A percentile compares a stretch with the other conserved stretches of the same genome.
These are phyloP conservation scores for Glonium stellatum DNA, from an alignment of 495 filamentous ascomycete species.

Conservation along the genomic window DNA sequence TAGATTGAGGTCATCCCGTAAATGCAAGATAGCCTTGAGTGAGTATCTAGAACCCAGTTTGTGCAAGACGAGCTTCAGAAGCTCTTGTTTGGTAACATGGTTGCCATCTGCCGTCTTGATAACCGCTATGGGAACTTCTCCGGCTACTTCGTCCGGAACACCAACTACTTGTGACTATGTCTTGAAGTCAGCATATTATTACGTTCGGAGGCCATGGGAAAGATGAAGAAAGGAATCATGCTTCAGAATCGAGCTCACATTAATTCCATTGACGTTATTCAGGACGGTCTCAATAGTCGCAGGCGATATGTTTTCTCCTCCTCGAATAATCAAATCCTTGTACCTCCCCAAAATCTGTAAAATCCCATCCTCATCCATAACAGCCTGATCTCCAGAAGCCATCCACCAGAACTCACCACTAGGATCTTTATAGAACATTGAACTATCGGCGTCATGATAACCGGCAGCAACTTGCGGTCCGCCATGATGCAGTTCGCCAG, in stretches of 20 bases:
- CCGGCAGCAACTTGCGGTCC: conserved; percentile 29
- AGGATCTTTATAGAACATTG: conserved; percentile 36
- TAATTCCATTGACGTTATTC: neutral
- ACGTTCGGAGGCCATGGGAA: too few relatives aligned
- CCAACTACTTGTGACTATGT: conserved; percentile 35
- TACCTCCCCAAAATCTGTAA: conserved; percentile 41
- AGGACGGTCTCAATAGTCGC: conserved; percentile 34
- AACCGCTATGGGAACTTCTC: conserved; percentile 40
- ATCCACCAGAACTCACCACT: conserved; percentile 33
- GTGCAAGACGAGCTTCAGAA: conserved; percentile 9
- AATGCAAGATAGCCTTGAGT: conserved; percentile 32
- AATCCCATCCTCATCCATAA: conserved; percentile 35
- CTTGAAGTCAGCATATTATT: neutral
- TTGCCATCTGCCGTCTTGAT: conserved; percentile 23
- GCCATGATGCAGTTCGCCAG: conserved; percentile 42
- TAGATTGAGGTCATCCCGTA: conserved; percentile 32
- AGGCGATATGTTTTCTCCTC: conserved; percentile 44
- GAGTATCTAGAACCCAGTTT: conserved; percentile 35
- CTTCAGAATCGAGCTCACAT: too few relatives aligned
- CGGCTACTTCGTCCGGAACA: conserved; percentile 36
- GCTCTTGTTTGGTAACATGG: conserved; percentile 21
- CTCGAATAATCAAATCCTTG: conserved; percentile 47
- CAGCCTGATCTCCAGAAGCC: conserved; percentile 42
- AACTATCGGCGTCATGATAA: conserved; percentile 30
- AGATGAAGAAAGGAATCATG: too few relatives aligned